Base-by-base conservation (phyloP, 305 asterid genomes). In the Rubia balearica region DNA sequence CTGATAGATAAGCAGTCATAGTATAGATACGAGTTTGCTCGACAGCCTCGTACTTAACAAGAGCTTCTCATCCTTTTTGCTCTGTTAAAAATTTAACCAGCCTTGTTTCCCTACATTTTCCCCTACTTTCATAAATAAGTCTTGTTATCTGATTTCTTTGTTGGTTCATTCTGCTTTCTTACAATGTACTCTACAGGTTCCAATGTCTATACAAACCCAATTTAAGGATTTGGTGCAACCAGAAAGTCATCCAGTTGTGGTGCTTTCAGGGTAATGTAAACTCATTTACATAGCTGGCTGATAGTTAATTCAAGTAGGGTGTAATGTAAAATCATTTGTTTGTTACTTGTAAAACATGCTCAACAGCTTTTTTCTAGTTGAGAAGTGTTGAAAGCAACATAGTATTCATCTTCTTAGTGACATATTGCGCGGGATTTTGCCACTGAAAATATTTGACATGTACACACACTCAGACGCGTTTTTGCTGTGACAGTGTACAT, bases 221-320 rank as follows among this genome's bases (percentile, higher is more conserved):
- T 88, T 81, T 77, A 63, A 76, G 73, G 82, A 88, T 60, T 60
- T 83, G 67, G 71, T 78, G 88, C 95, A 89, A 75, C 81, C 82
- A 69, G 98, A 87, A 79, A 83, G 88, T 72, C 98, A 94, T 84
- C 99, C 99, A 36, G 89, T 94, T 81, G 85, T 86, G 75, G 68
- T 83, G 68, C 95, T 94, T 66, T 91, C 87, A 77, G 82, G 98
- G 99, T 91, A 85, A 72, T 78, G 70, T 80, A 64, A 76, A 67
- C 67, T 53, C 56, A 66, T 75, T 72, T 79, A 75, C 68, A 27
- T 69, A 19, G 30, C 71, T 66, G 45, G 40, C 68, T 24, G 5
- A n/a, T 27, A 17, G 45, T 22, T 65, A 56, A 36, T n/a, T n/a
- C 43, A 22, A 8, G 27, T 24, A 12, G 10, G 17, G 9, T 30